Percentiles rank a stretch among this genome's conserved stretches.
Evolutionary conservation across 2,329 filamentous ascomycete genomes (phyloP).

Genomic region (Exserohilum turcica): DNA sequence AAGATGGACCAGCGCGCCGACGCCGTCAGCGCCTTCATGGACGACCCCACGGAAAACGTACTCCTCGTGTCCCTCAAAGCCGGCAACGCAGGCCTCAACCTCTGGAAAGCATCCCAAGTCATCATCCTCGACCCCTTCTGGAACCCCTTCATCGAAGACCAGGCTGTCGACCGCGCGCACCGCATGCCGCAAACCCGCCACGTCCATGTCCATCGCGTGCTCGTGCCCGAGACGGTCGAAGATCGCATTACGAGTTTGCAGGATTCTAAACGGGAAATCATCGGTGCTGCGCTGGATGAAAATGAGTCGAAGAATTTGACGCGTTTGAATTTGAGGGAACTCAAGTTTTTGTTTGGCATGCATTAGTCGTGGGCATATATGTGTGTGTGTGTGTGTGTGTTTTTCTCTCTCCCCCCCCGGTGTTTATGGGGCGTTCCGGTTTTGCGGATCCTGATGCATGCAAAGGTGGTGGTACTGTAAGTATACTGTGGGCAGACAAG

Average conservation of each 20-base stretch:
- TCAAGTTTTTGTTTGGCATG: slow-evolving; percentile 71
- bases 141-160: slow-evolving; percentile 92
- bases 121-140: slow-evolving; percentile 93
- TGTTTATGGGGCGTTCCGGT: too few species aligned
- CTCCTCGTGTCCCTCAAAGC: slow-evolving; percentile 81
- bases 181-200: slow-evolving; percentile 78
- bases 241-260: slow-evolving; percentile 83
- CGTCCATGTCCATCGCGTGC: slow-evolving; percentile 79
- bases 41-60: slow-evolving; percentile 64
- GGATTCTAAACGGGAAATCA: slow-evolving; percentile 75
- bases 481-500: too few species aligned
- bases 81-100: slow-evolving; percentile 83
- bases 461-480: too few species aligned
- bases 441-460: too few species aligned
- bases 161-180: slow-evolving; percentile 88
- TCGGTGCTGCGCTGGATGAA: slow-evolving; percentile 81
- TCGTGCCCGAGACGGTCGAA: slow-evolving; percentile 80
- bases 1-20: slow-evolving; percentile 67
- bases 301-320: slow-evolving; percentile 69
- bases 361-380: too few species aligned
- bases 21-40: slow-evolving; percentile 70
- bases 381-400: neutral
- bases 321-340: slow-evolving; percentile 68
- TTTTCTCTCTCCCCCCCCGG: neutral
- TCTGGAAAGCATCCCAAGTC: slow-evolving; percentile 80